Evolutionary conservation across 2,329 filamentous ascomycete species (phyloP).

Genomic region (Colletotrichum zoysiae): DNA sequence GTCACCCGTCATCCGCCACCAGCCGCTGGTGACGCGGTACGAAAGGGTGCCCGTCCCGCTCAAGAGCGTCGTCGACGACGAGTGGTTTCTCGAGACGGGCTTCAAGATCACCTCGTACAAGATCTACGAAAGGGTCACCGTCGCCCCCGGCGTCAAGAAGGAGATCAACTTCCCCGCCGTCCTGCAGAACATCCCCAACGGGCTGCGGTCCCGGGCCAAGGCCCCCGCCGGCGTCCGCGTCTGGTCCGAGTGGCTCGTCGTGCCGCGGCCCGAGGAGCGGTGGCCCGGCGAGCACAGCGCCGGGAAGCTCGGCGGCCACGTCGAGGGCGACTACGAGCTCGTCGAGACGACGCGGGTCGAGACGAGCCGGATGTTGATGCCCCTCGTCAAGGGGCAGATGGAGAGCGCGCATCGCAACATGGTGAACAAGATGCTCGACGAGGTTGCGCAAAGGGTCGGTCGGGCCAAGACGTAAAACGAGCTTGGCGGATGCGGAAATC

Average conservation of each 20-base stretch:
- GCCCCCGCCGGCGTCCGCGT: slow-evolving; percentile 59
- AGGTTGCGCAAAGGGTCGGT: slow-evolving; percentile 45
- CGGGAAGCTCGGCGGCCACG: slow-evolving; percentile 34
- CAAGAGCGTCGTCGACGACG: slow-evolving; percentile 53
- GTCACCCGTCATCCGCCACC: slow-evolving; percentile 57
- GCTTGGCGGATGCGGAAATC: not conserved
- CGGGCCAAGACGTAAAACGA: slow-evolving; percentile 25
- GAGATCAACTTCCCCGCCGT: slow-evolving; percentile 57
- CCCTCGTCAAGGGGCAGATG: slow-evolving; percentile 50
- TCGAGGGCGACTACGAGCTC: slow-evolving; percentile 50
- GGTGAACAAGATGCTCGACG: slow-evolving; percentile 49
- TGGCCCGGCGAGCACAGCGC: slow-evolving; percentile 31
- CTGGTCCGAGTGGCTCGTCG: slow-evolving; percentile 53
- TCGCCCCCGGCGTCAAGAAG: slow-evolving; percentile 56
- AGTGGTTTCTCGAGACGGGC: slow-evolving; percentile 56
- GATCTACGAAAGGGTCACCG: slow-evolving; percentile 49
- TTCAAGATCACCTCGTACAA: slow-evolving; percentile 50
- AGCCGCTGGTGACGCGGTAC: slow-evolving; percentile 53
- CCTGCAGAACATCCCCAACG: slow-evolving; percentile 57
- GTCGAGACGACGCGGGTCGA: slow-evolving; percentile 51
- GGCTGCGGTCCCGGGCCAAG: slow-evolving; percentile 58
- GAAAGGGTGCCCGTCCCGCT: slow-evolving; percentile 51
- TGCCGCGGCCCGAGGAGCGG: slow-evolving; percentile 42
- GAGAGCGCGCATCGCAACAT: slow-evolving; percentile 49
- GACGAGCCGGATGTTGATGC: slow-evolving; percentile 52